Percentiles rank a stretch among this genome's conserved stretches.
These are phyloP conservation scores for Boletus subparvulus DNA, from an alignment of 768 basidiomycete genomes.

Conservation along the genomic window DNA sequence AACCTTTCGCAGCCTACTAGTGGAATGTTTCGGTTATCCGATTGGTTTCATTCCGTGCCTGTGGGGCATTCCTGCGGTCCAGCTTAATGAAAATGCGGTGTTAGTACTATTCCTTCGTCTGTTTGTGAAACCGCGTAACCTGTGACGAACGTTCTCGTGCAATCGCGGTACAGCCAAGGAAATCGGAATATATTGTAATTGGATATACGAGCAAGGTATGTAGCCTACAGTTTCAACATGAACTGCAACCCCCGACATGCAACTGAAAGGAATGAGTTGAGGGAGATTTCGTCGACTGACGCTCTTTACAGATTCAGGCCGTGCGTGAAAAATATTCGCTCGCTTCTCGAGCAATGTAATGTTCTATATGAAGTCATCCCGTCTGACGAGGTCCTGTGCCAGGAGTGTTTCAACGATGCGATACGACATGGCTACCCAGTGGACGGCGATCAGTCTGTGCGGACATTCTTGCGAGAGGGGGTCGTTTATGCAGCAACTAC, in stretches of 20 bases:
- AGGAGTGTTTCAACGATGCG: slow-evolving; percentile 25
- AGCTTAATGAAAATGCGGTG: slow-evolving; percentile 6
- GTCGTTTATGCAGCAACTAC: slow-evolving; percentile 27
- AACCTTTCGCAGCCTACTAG: neutral
- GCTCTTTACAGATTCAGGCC: slow-evolving; percentile 4
- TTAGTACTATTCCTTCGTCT: no score
- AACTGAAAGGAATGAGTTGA: slow-evolving; percentile 1
- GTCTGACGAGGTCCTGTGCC: slow-evolving; percentile 16
- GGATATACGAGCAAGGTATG: slow-evolving; percentile 4
- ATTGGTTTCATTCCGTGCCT: slow-evolving; percentile 3
- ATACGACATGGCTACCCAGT: no score
- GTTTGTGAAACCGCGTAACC: neutral
- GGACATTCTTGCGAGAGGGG: slow-evolving; percentile 33
- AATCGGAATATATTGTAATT: neutral
- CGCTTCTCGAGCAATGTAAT: slow-evolving; percentile 17
- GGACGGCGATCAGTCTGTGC: slow-evolving; percentile 19
- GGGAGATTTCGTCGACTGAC: neutral
- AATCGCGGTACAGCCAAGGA: neutral
- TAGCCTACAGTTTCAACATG: neutral
- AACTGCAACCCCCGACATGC: slow-evolving; percentile 3
- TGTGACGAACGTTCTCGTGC: slow-evolving; percentile 1
- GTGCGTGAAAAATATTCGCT: slow-evolving; percentile 14
- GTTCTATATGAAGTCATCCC: slow-evolving; percentile 13
- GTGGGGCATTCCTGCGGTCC: neutral
- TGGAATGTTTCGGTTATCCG: neutral